These are phyloP conservation scores for Dioscorea zingiberensis DNA, from an alignment of 106 monocot genomes.

Conservation along the genomic window DNA sequence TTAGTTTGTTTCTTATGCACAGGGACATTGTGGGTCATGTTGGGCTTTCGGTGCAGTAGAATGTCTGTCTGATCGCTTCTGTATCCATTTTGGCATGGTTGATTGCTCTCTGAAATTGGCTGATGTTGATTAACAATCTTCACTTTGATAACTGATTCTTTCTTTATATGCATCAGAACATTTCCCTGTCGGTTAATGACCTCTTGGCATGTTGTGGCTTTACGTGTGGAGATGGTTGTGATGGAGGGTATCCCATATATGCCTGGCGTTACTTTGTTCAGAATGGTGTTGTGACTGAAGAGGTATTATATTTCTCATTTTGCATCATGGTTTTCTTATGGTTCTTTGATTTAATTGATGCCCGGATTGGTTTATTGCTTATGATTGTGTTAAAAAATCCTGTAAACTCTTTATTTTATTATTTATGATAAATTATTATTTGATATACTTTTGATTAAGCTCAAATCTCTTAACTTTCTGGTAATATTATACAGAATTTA, in stretches of 20 bases:
- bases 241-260: constrained; percentile 85
- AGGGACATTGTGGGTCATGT: constrained; percentile 98
- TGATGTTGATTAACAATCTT: background rate
- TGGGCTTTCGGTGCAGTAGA: constrained; percentile 99
- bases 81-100: constrained; percentile 79
- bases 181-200: constrained; percentile 87
- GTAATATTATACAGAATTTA: no score
- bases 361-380: no score
- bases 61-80: constrained; percentile 81
- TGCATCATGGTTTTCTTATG: background rate
- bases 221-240: constrained; percentile 97
- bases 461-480: no score
- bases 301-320: constrained; percentile 35
- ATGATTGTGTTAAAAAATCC: no score
- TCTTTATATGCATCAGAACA: constrained; percentile 44
- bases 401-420: no score
- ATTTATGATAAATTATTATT: no score
- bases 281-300: constrained; percentile 88
- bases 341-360: no score
- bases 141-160: background rate
- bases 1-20: constrained; percentile 12
- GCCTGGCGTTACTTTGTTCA: constrained; percentile 90
- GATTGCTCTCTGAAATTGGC: background rate
- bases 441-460: no score
- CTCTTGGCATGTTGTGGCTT: constrained; percentile 89